Evolutionary conservation across 2,329 filamentous ascomycete genomes (phyloP).

Genomic region (Aureobasidium sp.): DNA sequence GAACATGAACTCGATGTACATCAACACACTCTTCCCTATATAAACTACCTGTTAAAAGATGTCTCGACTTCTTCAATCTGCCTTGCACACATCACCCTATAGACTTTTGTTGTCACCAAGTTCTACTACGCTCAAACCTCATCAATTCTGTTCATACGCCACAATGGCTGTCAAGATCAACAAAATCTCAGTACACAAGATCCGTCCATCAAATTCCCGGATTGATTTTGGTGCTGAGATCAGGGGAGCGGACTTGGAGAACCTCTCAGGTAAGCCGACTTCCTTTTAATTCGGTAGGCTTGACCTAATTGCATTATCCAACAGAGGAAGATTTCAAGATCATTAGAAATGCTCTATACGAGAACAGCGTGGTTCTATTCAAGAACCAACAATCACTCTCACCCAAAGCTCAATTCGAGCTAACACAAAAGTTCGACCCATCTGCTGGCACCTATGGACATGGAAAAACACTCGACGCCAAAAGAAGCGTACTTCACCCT

Average conservation of each 20-base stretch:
- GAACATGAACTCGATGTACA: neutral
- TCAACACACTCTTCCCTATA: neutral
- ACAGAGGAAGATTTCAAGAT: conserved; percentile 54
- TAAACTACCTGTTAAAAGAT: neutral
- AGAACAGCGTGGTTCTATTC: conserved; percentile 61
- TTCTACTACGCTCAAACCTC: neutral
- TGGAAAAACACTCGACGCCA: conserved; percentile 63
- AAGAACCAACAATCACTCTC: conserved; percentile 57
- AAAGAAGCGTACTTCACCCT: conserved; percentile 61
- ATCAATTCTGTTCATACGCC: neutral
- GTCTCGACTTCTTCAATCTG: neutral
- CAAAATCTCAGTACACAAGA: conserved; percentile 20
- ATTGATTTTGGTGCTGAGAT: conserved; percentile 23
- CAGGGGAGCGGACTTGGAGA: conserved; percentile 22
- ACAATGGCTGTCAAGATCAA: conserved; percentile 14
- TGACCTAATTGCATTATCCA: too few species aligned
- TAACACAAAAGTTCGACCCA: conserved; percentile 68
- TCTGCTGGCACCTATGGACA: conserved; percentile 59
- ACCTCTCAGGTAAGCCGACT: conserved; percentile 17
- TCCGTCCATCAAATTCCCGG: conserved; percentile 16
- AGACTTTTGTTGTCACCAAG: neutral
- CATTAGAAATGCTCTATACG: conserved; percentile 59
- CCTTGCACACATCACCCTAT: neutral
- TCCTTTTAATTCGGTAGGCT: too few species aligned
- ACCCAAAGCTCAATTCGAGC: conserved; percentile 63